phyloP scores from a whole-genome alignment of 371 early-diverging fungal species.

The Amoeboaphelidium occidentale region DNA sequence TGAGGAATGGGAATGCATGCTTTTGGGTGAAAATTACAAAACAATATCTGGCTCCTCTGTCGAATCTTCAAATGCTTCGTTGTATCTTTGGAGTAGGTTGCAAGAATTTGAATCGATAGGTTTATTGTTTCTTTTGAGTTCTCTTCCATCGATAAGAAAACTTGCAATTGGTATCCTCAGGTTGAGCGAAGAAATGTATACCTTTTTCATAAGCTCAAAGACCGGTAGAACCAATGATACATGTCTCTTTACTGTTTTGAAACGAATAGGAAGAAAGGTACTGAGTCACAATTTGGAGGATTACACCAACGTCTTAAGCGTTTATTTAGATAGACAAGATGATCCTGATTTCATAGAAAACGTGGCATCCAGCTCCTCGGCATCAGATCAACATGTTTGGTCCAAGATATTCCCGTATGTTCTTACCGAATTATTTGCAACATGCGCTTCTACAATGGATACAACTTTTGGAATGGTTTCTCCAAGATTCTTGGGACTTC shows the following conservation, averaged over 20 bases:
- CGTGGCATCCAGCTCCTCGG: too few relatives aligned
- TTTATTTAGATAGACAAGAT: too few relatives aligned
- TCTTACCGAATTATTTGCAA: not conserved
- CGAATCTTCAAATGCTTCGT: conserved; percentile 7
- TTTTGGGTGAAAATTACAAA: conserved; percentile 1
- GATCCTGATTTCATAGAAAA: too few relatives aligned
- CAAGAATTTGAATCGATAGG: conserved; percentile 48
- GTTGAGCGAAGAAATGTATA: too few relatives aligned
- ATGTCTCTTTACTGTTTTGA: too few relatives aligned
- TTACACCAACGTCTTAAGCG: too few relatives aligned
- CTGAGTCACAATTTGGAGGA: too few relatives aligned
- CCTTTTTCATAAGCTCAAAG: too few relatives aligned
- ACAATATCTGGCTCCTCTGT: not conserved
- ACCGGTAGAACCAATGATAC: too few relatives aligned
- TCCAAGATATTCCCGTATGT: not conserved
- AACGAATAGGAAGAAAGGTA: too few relatives aligned
- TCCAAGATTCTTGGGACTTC: not conserved
- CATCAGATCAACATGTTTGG: too few relatives aligned
- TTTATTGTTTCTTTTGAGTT: conserved; percentile 38
- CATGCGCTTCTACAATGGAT: not conserved
- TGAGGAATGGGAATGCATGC: too few relatives aligned
- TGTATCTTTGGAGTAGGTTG: conserved; percentile 22
- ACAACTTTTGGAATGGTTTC: not conserved
- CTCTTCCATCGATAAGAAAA: conserved; percentile 26
- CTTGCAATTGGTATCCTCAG: conserved; percentile 18